Percentiles rank a stretch among this genome's conserved stretches.
These are phyloP conservation scores for Trichoderma parareesei DNA, from an alignment of 495 filamentous ascomycete genomes.

Conservation along the genomic window DNA sequence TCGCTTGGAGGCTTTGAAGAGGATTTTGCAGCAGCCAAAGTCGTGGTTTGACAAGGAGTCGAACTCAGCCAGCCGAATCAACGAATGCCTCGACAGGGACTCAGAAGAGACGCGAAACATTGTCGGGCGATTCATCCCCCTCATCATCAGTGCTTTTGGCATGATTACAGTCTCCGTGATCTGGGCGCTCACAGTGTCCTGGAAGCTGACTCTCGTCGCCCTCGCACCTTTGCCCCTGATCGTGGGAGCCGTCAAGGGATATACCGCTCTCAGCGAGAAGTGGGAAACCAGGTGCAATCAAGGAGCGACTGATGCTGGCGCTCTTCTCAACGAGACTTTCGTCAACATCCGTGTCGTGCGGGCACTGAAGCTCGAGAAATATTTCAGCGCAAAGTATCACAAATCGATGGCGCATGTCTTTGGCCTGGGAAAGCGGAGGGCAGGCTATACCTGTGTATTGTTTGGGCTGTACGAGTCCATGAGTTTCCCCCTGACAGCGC, in stretches of 20 bases:
- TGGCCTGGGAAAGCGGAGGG: constrained; percentile 48
- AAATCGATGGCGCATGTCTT: constrained; percentile 42
- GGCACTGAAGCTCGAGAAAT: constrained; percentile 64
- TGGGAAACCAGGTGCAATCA: constrained; percentile 66
- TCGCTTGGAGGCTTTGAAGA: constrained; percentile 57
- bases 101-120: constrained; percentile 84
- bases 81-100: constrained; percentile 67
- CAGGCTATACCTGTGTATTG: constrained; percentile 57
- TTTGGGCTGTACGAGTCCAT: constrained; percentile 69
- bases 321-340: constrained; percentile 71
- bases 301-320: constrained; percentile 43
- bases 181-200: constrained; percentile 69
- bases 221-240: constrained; percentile 61
- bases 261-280: constrained; percentile 50
- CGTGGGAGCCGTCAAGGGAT: constrained; percentile 53
- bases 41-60: constrained; percentile 72
- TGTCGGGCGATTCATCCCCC: constrained; percentile 66
- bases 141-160: constrained; percentile 51
- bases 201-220: constrained; percentile 76
- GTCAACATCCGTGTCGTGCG: constrained; percentile 74
- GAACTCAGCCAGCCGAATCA: constrained; percentile 56
- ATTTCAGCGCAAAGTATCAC: constrained; percentile 62
- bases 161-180: constrained; percentile 59
- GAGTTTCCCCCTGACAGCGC: constrained; percentile 63
- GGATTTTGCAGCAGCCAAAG: constrained; percentile 69